phyloP scores from a whole-genome alignment of 352 stramenopile genomes.

The Peronospora belbahrii region DNA sequence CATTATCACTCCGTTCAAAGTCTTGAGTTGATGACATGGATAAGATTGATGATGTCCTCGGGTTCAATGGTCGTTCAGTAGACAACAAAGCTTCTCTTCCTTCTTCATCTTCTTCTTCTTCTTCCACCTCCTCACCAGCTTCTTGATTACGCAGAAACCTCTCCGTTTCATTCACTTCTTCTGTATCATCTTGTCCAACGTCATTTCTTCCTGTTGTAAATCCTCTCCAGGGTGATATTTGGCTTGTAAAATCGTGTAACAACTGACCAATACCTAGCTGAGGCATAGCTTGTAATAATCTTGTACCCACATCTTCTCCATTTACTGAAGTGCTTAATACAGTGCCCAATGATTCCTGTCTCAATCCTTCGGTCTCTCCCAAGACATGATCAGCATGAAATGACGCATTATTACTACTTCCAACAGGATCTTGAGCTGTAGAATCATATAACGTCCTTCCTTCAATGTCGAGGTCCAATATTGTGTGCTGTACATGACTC shows the following conservation, averaged over 20 bases:
- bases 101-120: no score
- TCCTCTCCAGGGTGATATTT: slow-evolving; percentile 14
- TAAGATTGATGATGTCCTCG: slow-evolving; percentile 15
- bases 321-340: slow-evolving; percentile 20
- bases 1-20: slow-evolving; percentile 9
- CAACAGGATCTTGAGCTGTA: background rate
- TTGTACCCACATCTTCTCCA: slow-evolving; percentile 20
- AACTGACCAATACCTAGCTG: slow-evolving; percentile 28
- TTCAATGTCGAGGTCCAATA: slow-evolving; percentile 4
- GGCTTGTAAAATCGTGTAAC: slow-evolving; percentile 26
- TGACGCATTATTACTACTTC: slow-evolving; percentile 12
- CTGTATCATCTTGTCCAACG: slow-evolving; percentile 5
- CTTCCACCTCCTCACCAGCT: no score
- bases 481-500: slow-evolving; percentile 4
- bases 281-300: slow-evolving; percentile 28
- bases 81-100: slow-evolving; percentile 4
- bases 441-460: slow-evolving; percentile 2
- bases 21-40: slow-evolving; percentile 17
- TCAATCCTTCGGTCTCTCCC: slow-evolving; percentile 12
- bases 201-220: slow-evolving; percentile 13
- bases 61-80: slow-evolving; percentile 16
- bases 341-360: slow-evolving; percentile 8
- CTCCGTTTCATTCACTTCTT: slow-evolving; percentile 8
- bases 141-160: slow-evolving; percentile 2
- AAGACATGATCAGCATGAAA: slow-evolving; percentile 5